Conservation (phyloP, 1,284 basidiomycete genomes). For the Rhizoctonia solani region DNA sequence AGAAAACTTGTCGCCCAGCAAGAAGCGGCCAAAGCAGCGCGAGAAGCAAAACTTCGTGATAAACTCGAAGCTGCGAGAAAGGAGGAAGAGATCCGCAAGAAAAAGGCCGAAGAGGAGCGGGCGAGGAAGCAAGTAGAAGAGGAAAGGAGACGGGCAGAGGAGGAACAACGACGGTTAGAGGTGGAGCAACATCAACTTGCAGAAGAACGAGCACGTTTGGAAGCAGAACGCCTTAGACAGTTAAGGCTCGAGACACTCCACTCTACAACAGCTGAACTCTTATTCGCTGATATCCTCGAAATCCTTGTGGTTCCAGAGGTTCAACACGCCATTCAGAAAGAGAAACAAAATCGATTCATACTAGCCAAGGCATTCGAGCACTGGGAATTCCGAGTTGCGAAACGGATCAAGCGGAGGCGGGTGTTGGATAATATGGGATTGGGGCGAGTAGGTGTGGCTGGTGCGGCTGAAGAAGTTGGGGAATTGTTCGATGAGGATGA, state of each 20-base stretch:
- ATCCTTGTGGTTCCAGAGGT: constrained; percentile 29
- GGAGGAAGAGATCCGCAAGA: constrained; percentile 20
- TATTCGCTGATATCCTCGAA: constrained; percentile 21
- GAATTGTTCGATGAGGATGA: constrained; percentile 30
- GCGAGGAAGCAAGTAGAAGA: neutral
- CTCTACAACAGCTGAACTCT: constrained; percentile 7
- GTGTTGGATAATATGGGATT: constrained; percentile 34
- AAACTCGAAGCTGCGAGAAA: constrained; percentile 13
- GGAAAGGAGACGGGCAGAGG: neutral
- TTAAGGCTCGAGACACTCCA: no score
- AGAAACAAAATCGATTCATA: constrained; percentile 4
- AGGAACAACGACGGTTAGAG: constrained; percentile 5
- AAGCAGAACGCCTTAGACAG: no score
- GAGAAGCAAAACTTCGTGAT: constrained; percentile 20
- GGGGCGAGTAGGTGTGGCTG: constrained; percentile 26
- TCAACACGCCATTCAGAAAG: constrained; percentile 9
- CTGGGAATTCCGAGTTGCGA: constrained; percentile 22
- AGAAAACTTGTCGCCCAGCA: neutral
- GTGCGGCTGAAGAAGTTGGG: constrained; percentile 30
- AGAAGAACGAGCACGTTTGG: neutral
- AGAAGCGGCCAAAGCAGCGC: constrained; percentile 22
- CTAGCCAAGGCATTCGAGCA: neutral
- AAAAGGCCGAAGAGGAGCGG: constrained; percentile 13
- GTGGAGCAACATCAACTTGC: neutral
- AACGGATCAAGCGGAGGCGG: constrained; percentile 27